phyloP scores from a whole-genome alignment of 139 green algal species.

The Dunaliella sp. region DNA sequence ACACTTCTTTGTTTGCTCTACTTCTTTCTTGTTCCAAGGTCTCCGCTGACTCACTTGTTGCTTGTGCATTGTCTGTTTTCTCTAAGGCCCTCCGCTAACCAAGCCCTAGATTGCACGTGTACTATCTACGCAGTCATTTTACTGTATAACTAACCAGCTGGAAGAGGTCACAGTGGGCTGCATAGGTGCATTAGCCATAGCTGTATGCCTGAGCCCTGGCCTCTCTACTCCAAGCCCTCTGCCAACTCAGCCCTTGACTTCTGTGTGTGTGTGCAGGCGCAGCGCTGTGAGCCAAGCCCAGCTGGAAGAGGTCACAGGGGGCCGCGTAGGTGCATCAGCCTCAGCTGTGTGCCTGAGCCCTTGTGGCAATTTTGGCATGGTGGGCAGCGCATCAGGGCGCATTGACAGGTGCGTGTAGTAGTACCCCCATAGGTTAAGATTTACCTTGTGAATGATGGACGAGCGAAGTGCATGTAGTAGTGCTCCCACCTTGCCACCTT shows the following conservation, averaged over 20 bases:
- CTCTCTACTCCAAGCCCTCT: no score
- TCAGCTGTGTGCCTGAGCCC: conserved; percentile 69
- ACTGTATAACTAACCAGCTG: not conserved
- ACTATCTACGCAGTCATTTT: not conserved
- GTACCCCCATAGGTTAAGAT: no score
- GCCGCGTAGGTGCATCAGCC: conserved; percentile 33
- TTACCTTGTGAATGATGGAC: no score
- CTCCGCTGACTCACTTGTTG: no score
- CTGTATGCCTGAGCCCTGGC: no score
- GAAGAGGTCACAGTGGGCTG: conserved; percentile 4
- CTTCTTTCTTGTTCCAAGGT: no score
- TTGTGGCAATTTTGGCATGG: conserved; percentile 96
- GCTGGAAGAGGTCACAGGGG: conserved; percentile 7
- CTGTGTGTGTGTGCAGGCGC: not conserved
- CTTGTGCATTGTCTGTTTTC: no score
- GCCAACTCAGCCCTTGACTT: not conserved
- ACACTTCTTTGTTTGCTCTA: no score
- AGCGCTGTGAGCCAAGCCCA: not conserved
- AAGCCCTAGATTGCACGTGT: not conserved
- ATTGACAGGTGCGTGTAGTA: conserved; percentile 63
- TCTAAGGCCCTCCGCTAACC: no score
- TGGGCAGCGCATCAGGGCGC: conserved; percentile 71
- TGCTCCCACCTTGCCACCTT: no score
- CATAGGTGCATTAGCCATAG: conserved; percentile 45
- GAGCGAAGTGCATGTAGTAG: no score